Base-by-base conservation (phyloP, 768 basidiomycete genomes). In the Pisolithus tinctorius region DNA sequence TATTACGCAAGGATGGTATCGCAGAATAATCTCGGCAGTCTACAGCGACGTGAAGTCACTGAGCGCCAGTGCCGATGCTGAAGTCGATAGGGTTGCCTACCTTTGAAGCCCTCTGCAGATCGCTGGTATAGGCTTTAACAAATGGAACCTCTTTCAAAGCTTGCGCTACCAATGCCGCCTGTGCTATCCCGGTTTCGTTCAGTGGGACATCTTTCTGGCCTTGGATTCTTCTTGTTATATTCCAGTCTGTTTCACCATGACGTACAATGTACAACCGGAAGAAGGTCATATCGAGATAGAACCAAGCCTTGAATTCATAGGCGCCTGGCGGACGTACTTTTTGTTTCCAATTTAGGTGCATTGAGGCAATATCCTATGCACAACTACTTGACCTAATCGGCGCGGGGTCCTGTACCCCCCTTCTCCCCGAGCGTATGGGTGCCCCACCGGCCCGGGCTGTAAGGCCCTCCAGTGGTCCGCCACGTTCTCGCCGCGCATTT, bases 241-340 rank as follows among this genome's bases (percentile, higher is more conserved):
- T 90, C 60, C 77, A 82, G 39, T 81, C 75, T 25, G 88, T 91
- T 71, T 91, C 86, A 17, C 86, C 88, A 58, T 91, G 88, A 40
- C 88, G 81, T 45, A 88, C 75, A 55, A 88, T 68, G 62, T 83
- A 86, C 43, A 89, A 57, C 48, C 72, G 72, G 25, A 75, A 74
- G 26, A 70, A 59, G 49, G 62, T 52, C 62, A 71, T 53, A 56
- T 67, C 62, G 38, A 49, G 25, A 46, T 50, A 14, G 25, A 9
- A 47, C 45, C 27, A 27, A 37, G 31, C 31, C 20, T 20, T 11
- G 23, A 27, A 47, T 39, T 9, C 7, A 39, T 34, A 37, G 41
- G 51, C 16, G 38, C 40, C 40, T 20, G 20, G 20, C 20, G 20
- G 20, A 20, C 20, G 20, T 20, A 20, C 20, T 20, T 20, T 20